Base-by-base conservation (phyloP, 768 basidiomycete species). In the Hygrocybe punicea region DNA sequence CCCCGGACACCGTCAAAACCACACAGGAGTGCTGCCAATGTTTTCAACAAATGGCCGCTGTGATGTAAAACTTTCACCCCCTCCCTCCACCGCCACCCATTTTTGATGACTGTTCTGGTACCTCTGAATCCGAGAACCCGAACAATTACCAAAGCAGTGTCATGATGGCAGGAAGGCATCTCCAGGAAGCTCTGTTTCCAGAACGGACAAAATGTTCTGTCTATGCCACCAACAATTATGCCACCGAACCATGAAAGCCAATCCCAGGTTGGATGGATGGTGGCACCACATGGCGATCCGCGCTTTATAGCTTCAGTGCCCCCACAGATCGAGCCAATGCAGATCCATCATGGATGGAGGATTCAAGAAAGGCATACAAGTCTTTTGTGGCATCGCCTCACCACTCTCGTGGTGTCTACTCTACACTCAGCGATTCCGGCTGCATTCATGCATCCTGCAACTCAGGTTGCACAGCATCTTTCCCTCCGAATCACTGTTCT, bases 231-330 rank as follows among this genome's bases (percentile, higher is more conserved):
- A 67, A 73, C 53, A 57, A 63, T 14, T 62, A 67, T 3, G 62
- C 70, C 13, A 63, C 65, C 10, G 72, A 74, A 60, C 73, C 75
- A 2, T 73, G 71, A 44, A 76, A 76, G 21, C 69, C 73, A 6
- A 78, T 86, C 29, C 82, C 84, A 0, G 87, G 87, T 13, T 88
- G 87, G 87, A 85, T 80, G 2, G 86, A 88, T 58, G 82, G 83
- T 51, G 78, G 77, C 21, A 75, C 82, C 54, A 83, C 81, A 0
- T 89, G 87, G 87, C 82, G 87, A n/a, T 73, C 84, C 1, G 73
- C 75, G 4, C 78, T 86, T 1, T 89, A 89, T 68, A 77, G 74
- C 52, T 74, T 84, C 57, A 66, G 78, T 3, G 64, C 78, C 2
- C 59, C 67, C 67, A 39, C 52, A 11, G 60, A 54, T 39, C 33